Evolutionary conservation across 2,329 filamentous ascomycete genomes (phyloP).

Genomic region (Epichloe coenophiala): DNA sequence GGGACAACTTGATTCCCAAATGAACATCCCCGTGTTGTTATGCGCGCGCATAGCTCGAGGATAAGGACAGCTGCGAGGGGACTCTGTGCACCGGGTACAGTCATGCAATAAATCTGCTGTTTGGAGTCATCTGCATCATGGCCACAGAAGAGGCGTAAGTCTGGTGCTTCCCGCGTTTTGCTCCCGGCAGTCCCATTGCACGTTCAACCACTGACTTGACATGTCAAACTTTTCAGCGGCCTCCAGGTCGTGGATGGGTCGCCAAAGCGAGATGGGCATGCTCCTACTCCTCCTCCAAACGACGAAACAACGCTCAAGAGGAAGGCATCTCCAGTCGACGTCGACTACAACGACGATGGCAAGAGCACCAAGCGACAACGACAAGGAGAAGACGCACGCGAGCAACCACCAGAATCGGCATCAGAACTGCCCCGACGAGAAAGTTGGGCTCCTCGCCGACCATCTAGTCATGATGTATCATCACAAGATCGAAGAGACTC

Average conservation of each 20-base stretch:
- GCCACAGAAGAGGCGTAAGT: conserved; percentile 6
- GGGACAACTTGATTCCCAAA: background rate
- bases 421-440: background rate
- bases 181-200: background rate
- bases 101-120: background rate
- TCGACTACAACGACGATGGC: conserved; percentile 8
- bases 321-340: conserved; percentile 13
- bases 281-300: background rate
- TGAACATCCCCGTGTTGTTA: background rate
- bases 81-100: background rate
- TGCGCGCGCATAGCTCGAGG: background rate
- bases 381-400: conserved; percentile 11
- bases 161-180: background rate
- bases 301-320: conserved; percentile 13
- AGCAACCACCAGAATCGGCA: background rate
- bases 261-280: background rate
- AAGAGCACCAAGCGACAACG: conserved; percentile 11
- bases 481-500: conserved; percentile 10
- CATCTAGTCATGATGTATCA: background rate
- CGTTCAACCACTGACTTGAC: background rate
- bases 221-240: background rate
- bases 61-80: background rate
- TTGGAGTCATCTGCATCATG: conserved; percentile 1
- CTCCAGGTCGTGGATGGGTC: background rate
- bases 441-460: conserved; percentile 4